Evolutionary conservation across 805 yeast genomes (phyloP), one percentile per base, ranked within the genome.

Genomic region (Hanseniaspora occidentalis): DNA sequence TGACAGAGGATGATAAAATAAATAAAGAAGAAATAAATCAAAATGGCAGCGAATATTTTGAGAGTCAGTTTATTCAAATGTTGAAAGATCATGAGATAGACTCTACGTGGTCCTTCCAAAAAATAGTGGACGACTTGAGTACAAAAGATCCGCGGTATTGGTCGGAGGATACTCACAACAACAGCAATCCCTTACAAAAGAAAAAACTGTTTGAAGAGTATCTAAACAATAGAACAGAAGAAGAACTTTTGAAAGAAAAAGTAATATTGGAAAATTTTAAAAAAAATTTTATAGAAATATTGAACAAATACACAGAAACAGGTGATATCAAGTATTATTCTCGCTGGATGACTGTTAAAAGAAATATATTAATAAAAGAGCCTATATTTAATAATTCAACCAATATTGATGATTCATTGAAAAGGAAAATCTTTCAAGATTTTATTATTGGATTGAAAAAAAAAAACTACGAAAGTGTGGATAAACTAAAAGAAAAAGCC

Each of bases 61-160:
- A 67, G 34, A 47, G 50, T 4, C 60, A 57, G 8, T 85, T 79
- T 52, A 49, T 66, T 14, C 54, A 62, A 2, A 64, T 85, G 70
- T 60, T 86, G 8, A 56, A 61, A 25, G 73, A 69, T 1, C 58
- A 69, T 29, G 60, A 67, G 6, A 84, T 85, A 2, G 86, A 79
- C 54, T 69, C 81, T 0, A 70, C 80, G 0, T 82, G 89, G 88
- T 70, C 92, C 0, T 84, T 84, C 57, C 73, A 70, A 37, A 65
- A 65, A 43, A 79, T 82, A 1, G 75, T 85, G 60, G 35, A 53
- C 6, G 69, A 72, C 18, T 58, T 61, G 14, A 71, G 80, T 43
- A 67, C 80, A 14, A 54, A 51, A 3, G 77, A 79, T 47, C 73
- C 78, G 2, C 62, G 77, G 13, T 86, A 83, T 51, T 82, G 89